Percentiles rank a stretch among this genome's conserved stretches.
phyloP scores from a whole-genome alignment of 805 yeast genomes.

The Candida pini region DNA sequence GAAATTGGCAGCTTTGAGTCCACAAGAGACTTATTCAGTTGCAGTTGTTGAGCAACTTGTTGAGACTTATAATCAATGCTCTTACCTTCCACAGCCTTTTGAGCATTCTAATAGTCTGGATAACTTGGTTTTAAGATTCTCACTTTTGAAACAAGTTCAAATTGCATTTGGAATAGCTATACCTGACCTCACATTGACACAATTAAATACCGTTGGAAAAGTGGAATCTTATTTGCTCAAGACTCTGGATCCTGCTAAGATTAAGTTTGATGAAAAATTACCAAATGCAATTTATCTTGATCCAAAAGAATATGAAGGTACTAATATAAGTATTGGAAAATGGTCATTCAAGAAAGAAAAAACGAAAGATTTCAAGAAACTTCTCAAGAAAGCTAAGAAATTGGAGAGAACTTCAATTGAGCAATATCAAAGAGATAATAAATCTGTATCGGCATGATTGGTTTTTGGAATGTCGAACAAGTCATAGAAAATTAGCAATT shows the following conservation, averaged over 20 bases:
- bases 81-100: conserved; percentile 5
- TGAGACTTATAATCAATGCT: conserved; percentile 5
- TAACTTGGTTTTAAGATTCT: conserved; percentile 46
- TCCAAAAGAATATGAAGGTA: conserved; percentile 47
- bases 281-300: conserved; percentile 67
- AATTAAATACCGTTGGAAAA: conserved; percentile 32
- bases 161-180: conserved; percentile 43
- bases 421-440: conserved; percentile 9
- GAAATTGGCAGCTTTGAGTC: background rate
- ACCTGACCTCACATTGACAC: conserved; percentile 45
- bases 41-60: conserved; percentile 13
- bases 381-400: conserved; percentile 32
- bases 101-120: conserved; percentile 14
- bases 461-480: background rate
- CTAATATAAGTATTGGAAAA: conserved; percentile 51
- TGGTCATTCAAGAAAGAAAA: conserved; percentile 43
- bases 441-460: background rate
- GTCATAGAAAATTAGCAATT: too few relatives aligned
- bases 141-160: conserved; percentile 43
- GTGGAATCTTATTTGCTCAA: conserved; percentile 33
- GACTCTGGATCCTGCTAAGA: conserved; percentile 35
- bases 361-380: conserved; percentile 38
- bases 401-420: conserved; percentile 20
- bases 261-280: conserved; percentile 50
- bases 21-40: conserved; percentile 7